Base-by-base conservation (phyloP, 805 yeast species). In the Alloascoidea hylecoeti region DNA sequence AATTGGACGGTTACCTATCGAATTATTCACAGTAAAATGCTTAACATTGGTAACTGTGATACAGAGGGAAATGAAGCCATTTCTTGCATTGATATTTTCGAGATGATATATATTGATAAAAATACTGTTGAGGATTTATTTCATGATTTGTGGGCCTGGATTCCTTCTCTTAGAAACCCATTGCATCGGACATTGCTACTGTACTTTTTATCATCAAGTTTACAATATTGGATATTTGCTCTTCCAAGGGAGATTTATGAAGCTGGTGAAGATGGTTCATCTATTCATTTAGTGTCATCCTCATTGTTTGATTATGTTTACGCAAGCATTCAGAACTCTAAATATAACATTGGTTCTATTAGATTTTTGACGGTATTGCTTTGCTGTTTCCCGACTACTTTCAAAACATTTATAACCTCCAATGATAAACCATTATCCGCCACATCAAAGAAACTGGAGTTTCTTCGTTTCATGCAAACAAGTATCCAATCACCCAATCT, bases 161-260 rank as follows among this genome's bases (percentile, higher is more conserved):
- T 65, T 1, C 53, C 54, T 12, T 41, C 58, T 2, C 51, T 66
- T 14, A 62, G 59, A 41, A 64, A 64, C 44, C 60, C 65, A 3
- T 53, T 69, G 1, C 73, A 70, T 42, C 66, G 65, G 38, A 63
- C 63, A 42, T 39, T 70, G 15, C 42, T 71, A 5, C 53, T 70
- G 34, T 55, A 61, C 33, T 72, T 62, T 42, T 58, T 72, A 35
- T 49, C 71, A n/a, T 63, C 64, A 36, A 52, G 71, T 2, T 44
- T 72, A 4, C 54, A 58, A 41, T 53, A 58, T 33, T 75, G 81
- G 80, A 57, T 69, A 2, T 47, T 64, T 39, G 58, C 72, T 9
- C 58, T 72, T 43, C 68, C 77, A 0, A 38, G 45, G 3, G 75
- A 72, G 37, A 58, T 41, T 38, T 62, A 41, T 15, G 35, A 18